Evolutionary conservation across 352 stramenopile species (phyloP).

Genomic region (Phytophthora idaei): DNA sequence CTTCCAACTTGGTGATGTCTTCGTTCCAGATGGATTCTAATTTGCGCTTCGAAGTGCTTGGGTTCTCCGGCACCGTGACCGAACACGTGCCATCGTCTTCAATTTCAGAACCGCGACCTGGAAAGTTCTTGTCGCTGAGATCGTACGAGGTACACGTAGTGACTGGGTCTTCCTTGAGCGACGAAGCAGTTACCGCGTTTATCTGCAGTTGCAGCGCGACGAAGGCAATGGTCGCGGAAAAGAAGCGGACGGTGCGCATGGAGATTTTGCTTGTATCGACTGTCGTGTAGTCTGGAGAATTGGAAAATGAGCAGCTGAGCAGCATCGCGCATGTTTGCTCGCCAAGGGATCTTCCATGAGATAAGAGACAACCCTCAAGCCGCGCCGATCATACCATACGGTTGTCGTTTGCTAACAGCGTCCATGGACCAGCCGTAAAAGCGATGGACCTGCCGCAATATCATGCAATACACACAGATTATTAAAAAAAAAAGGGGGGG

Average conservation of each 20-base stretch:
- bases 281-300: no score
- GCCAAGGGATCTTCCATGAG: no score
- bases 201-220: conserved; percentile 8
- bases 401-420: no score
- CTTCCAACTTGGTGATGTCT: background rate
- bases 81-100: background rate
- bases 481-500: no score
- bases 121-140: conserved; percentile 6
- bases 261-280: background rate
- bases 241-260: background rate
- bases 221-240: background rate
- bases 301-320: no score
- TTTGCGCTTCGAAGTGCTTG: background rate
- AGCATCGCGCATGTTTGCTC: no score
- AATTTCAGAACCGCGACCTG: conserved; percentile 4
- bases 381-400: no score
- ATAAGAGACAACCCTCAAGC: no score
- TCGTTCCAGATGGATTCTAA: background rate
- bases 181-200: background rate
- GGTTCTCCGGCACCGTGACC: background rate
- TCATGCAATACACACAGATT: no score
- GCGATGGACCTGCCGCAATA: no score
- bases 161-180: conserved; percentile 5
- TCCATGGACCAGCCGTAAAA: no score
- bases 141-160: conserved; percentile 14